Conservation (phyloP, 2,329 filamentous ascomycete species). For the Ascochyta pisi region DNA sequence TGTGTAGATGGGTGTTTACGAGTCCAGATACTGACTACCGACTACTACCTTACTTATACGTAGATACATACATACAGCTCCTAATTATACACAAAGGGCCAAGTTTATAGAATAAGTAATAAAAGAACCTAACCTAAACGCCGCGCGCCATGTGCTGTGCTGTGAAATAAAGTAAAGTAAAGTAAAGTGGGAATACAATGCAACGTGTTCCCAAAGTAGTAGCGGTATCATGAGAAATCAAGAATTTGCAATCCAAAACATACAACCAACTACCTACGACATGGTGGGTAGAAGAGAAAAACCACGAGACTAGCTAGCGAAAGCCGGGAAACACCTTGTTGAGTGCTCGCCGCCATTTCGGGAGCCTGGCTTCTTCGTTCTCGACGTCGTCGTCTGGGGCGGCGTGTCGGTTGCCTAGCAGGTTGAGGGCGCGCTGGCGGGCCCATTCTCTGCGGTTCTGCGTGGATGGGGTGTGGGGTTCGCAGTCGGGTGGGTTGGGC, state of each 20-base stretch:
- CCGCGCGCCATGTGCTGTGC: too few species aligned
- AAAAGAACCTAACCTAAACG: too few species aligned
- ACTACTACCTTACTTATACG: too few species aligned
- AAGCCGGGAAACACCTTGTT: slow-evolving; percentile 47
- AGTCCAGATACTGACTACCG: too few species aligned
- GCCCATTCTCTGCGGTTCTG: slow-evolving; percentile 54
- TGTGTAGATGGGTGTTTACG: too few species aligned
- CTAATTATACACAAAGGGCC: too few species aligned
- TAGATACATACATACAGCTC: too few species aligned
- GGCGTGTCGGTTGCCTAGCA: slow-evolving; percentile 47
- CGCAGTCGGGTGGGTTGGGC: slow-evolving; percentile 15
- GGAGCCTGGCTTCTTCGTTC: slow-evolving; percentile 1
- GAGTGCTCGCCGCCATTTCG: slow-evolving; percentile 39
- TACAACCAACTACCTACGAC: too few species aligned
- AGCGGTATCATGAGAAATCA: background rate
- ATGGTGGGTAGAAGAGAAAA: background rate
- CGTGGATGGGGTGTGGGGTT: slow-evolving; percentile 13
- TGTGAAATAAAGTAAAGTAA: too few species aligned
- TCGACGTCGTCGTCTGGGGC: slow-evolving; percentile 34
- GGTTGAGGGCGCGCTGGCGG: slow-evolving; percentile 52
- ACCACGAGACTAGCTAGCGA: slow-evolving; percentile 12
- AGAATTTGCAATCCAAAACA: background rate
- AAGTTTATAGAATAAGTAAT: too few species aligned
- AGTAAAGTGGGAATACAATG: too few species aligned
- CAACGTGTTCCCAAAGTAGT: too few species aligned